phyloP scores from a whole-genome alignment of 306 rosid species.

The Vigna reflexopilosa region DNA sequence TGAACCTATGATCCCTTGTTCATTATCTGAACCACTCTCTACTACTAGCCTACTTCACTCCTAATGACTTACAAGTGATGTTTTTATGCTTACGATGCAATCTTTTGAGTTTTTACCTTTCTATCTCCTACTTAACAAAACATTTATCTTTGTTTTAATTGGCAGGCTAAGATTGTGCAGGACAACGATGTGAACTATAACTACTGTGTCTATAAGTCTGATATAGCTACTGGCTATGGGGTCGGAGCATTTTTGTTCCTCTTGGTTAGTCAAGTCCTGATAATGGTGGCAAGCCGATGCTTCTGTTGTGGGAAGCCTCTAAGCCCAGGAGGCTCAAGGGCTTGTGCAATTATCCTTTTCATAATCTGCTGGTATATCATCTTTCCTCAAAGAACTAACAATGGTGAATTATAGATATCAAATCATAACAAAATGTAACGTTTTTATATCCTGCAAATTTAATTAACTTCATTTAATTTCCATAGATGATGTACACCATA shows the following conservation, averaged over 20 bases:
- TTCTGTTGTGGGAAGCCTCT: slow-evolving; percentile 95
- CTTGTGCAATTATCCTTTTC: slow-evolving; percentile 86
- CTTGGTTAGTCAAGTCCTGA: slow-evolving; percentile 69
- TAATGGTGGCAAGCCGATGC: slow-evolving; percentile 96
- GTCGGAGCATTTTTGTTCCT: slow-evolving; percentile 93
- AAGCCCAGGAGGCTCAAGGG: slow-evolving; percentile 90
- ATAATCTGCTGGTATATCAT: slow-evolving; percentile 83
- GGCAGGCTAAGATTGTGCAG: slow-evolving; percentile 65
- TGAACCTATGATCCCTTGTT: not conserved
- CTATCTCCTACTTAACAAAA: slow-evolving; percentile 8
- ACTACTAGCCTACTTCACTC: not conserved
- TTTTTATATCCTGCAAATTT: slow-evolving; percentile 28
- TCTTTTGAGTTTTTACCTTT: slow-evolving; percentile 5
- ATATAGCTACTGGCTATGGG: slow-evolving; percentile 90
- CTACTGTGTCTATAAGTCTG: slow-evolving; percentile 81
- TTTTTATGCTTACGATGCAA: not conserved
- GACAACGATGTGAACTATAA: slow-evolving; percentile 57
- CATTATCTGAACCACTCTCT: not conserved
- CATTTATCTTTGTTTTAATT: not conserved
- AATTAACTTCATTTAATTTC: not conserved
- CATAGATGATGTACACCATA: not conserved
- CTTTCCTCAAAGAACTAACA: slow-evolving; percentile 16
- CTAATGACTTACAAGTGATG: not conserved
- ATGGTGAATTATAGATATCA: not conserved
- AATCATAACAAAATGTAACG: slow-evolving; percentile 12